These are phyloP conservation scores for Tuber calosporum DNA, from an alignment of 495 filamentous ascomycete species.

Conservation along the genomic window DNA sequence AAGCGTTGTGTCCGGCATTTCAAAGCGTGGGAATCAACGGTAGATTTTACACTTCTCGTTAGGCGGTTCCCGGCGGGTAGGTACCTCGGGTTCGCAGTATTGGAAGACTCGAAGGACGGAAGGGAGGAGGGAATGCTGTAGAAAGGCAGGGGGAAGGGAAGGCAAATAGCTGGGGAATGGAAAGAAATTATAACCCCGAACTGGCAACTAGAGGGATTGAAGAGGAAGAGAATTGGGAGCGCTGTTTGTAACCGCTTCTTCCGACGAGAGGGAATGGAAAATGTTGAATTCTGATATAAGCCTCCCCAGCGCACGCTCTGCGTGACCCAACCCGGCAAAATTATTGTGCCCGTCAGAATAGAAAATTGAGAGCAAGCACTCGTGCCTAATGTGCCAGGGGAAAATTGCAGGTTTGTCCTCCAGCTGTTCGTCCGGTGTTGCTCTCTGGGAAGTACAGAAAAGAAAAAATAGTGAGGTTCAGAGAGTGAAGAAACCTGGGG, in stretches of 20 bases:
- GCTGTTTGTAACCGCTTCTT: not conserved
- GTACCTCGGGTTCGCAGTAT: not conserved
- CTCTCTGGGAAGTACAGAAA: not conserved
- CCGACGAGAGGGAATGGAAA: not conserved
- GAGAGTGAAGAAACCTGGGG: not conserved
- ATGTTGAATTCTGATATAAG: not conserved
- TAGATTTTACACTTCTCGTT: not conserved
- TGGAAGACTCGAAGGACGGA: not conserved
- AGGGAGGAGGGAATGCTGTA: not conserved
- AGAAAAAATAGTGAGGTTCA: not conserved
- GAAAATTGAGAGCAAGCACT: not conserved
- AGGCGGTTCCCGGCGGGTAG: not conserved
- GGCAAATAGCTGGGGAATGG: not conserved
- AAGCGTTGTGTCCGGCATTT: slow-evolving; percentile 5
- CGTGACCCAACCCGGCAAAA: not conserved
- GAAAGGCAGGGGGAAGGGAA: not conserved
- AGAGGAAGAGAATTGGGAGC: not conserved
- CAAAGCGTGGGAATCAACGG: not conserved
- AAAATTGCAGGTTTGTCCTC: not conserved
- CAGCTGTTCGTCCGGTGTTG: not conserved
- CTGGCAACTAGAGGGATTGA: not conserved
- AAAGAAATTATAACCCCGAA: not conserved
- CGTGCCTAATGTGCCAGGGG: not conserved
- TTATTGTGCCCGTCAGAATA: not conserved
- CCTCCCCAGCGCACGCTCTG: not conserved